These are phyloP conservation scores for Plasmodium adleri DNA, from an alignment of 169 alveolate species.

Conservation along the genomic window DNA sequence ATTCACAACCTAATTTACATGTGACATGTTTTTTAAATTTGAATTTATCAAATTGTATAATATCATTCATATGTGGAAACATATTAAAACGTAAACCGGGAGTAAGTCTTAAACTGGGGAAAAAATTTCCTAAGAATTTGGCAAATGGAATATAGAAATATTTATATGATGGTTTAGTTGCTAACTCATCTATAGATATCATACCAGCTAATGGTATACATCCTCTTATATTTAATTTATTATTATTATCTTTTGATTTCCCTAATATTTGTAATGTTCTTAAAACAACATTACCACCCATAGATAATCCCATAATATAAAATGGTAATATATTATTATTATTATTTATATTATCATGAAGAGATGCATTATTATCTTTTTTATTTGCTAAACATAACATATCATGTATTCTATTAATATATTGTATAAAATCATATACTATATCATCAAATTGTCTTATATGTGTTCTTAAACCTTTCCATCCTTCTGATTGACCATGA, in stretches of 20 bases:
- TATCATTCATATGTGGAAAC: constrained; percentile 5
- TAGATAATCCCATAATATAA: constrained; percentile 81
- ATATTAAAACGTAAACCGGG: constrained; percentile 32
- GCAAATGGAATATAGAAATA: constrained; percentile 50
- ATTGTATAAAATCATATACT: constrained; percentile 82
- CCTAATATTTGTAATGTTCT: constrained; percentile 68
- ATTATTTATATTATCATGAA: constrained; percentile 31
- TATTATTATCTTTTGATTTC: constrained; percentile 47
- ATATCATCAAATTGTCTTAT: constrained; percentile 76
- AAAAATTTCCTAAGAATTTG: constrained; percentile 26
- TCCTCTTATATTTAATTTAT: constrained; percentile 77
- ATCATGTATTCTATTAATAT: constrained; percentile 77
- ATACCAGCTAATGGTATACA: constrained; percentile 81
- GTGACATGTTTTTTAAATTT: constrained; percentile 28
- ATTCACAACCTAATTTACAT: constrained; percentile 72
- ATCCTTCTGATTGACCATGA: constrained; percentile 83
- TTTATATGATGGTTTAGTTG: constrained; percentile 22
- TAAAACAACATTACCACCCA: constrained; percentile 85
- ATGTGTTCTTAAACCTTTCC: constrained; percentile 63
- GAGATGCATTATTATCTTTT: constrained; percentile 11
- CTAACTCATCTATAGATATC: constrained; percentile 77
- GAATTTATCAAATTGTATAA: constrained; percentile 69
- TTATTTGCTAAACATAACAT: constrained; percentile 5
- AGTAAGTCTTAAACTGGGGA: constrained; percentile 62
- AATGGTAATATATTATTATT: constrained; percentile 58